These are phyloP conservation scores for Sutorius eximius DNA, from an alignment of 1,284 basidiomycete genomes.

Conservation along the genomic window DNA sequence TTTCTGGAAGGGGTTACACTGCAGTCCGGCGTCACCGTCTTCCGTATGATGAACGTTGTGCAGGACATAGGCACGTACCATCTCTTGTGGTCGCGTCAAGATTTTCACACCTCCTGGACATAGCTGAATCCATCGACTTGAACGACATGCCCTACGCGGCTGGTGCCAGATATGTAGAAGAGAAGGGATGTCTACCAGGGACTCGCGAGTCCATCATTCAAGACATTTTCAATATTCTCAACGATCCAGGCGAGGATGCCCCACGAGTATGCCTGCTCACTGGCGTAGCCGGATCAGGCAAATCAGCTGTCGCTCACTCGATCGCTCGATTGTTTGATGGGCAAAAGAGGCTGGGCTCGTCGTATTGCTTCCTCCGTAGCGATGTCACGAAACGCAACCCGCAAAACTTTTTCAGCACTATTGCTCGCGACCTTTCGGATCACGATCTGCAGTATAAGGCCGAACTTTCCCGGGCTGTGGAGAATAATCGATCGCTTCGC, in stretches of 20 bases:
- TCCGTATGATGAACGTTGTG: slow-evolving; percentile 22
- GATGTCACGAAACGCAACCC: slow-evolving; percentile 21
- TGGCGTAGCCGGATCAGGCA: slow-evolving; percentile 23
- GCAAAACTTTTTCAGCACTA: slow-evolving; percentile 25
- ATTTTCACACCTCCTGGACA: neutral
- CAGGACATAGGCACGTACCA: slow-evolving; percentile 8
- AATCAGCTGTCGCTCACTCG: slow-evolving; percentile 23
- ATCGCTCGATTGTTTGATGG: slow-evolving; percentile 25
- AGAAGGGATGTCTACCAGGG: slow-evolving; percentile 23
- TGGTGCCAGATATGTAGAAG: slow-evolving; percentile 21
- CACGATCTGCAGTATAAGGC: slow-evolving; percentile 20
- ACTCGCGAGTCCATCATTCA: slow-evolving; percentile 18
- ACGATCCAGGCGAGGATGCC: slow-evolving; percentile 5
- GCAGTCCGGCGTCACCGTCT: slow-evolving; percentile 15
- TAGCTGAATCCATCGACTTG: slow-evolving; percentile 17
- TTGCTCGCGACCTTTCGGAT: slow-evolving; percentile 22
- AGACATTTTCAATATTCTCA: slow-evolving; percentile 19
- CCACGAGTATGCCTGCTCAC: slow-evolving; percentile 23
- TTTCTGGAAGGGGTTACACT: slow-evolving; percentile 21
- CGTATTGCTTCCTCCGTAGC: slow-evolving; percentile 20
- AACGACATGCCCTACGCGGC: slow-evolving; percentile 20
- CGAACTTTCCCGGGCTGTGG: slow-evolving; percentile 10
- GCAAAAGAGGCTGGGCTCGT: slow-evolving; percentile 21
- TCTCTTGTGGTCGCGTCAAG: neutral
- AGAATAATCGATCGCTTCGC: slow-evolving; percentile 23